These are phyloP conservation scores for Hyaloscypha finlandica DNA, from an alignment of 495 filamentous ascomycete genomes.

Conservation along the genomic window DNA sequence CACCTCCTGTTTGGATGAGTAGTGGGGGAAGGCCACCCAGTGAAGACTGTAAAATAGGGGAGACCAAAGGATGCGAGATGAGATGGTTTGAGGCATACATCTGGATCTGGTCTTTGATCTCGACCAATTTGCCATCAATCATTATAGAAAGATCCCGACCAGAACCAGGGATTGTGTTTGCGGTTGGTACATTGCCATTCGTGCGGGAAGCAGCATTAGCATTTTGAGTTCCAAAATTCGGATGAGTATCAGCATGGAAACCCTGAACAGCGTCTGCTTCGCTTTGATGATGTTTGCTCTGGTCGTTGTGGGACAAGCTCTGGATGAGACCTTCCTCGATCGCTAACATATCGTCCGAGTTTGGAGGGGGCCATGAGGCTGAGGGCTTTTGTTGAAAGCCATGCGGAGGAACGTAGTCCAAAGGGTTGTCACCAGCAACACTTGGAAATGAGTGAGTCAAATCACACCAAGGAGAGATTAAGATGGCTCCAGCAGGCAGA, in stretches of 20 bases:
- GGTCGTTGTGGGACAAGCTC: conserved; percentile 20
- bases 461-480: conserved; percentile 94
- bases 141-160: conserved; percentile 54
- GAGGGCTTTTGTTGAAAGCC: conserved; percentile 89
- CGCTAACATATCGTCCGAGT: conserved; percentile 60
- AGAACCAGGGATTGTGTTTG: conserved; percentile 29
- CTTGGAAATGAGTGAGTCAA: conserved; percentile 94
- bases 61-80: conserved; percentile 84
- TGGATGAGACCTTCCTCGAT: conserved; percentile 31
- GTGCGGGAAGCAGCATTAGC: conserved; percentile 24
- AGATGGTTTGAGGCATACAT: conserved; percentile 91
- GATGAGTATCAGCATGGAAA: conserved; percentile 26
- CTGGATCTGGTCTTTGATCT: conserved; percentile 91
- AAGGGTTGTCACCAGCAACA: conserved; percentile 66
- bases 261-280: conserved; percentile 35
- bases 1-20: conserved; percentile 82
- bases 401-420: conserved; percentile 84
- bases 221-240: conserved; percentile 19
- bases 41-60: conserved; percentile 80
- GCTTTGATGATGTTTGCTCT: conserved; percentile 18
- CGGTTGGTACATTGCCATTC: conserved; percentile 18
- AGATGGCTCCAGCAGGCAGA: conserved; percentile 82
- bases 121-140: conserved; percentile 67
- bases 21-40: conserved; percentile 88
- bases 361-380: conserved; percentile 86